Evolutionary conservation across 805 yeast genomes (phyloP).

Genomic region (Tetrapisispora taiwanensis): DNA sequence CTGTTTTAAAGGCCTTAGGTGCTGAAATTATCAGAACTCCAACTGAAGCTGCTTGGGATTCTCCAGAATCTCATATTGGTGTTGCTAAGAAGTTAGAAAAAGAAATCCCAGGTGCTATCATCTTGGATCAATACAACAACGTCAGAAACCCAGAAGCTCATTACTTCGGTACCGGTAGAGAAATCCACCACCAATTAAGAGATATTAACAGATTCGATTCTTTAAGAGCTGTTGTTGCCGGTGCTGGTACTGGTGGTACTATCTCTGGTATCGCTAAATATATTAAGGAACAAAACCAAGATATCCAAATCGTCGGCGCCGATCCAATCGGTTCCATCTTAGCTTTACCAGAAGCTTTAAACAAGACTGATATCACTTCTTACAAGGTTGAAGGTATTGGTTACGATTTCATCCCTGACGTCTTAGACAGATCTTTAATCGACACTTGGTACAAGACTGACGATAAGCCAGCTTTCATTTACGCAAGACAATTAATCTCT

Average conservation of each 20-base stretch:
- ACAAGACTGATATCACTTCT: constrained; percentile 40
- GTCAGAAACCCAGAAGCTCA: constrained; percentile 76
- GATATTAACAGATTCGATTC: constrained; percentile 36
- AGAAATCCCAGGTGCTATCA: constrained; percentile 77
- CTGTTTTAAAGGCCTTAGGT: constrained; percentile 79
- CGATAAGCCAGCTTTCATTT: constrained; percentile 66
- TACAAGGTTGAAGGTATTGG: constrained; percentile 89
- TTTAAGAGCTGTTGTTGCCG: constrained; percentile 69
- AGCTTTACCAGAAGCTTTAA: constrained; percentile 67
- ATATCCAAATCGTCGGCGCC: constrained; percentile 61
- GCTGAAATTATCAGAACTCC: constrained; percentile 89
- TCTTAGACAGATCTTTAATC: constrained; percentile 51
- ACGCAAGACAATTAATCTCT: constrained; percentile 70
- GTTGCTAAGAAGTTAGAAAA: constrained; percentile 71
- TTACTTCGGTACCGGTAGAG: constrained; percentile 74
- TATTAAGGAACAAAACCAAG: constrained; percentile 58
- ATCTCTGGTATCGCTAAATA: constrained; percentile 72
- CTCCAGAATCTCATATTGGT: constrained; percentile 86
- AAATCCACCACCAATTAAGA: constrained; percentile 71
- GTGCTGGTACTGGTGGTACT: constrained; percentile 94
- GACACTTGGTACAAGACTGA: constrained; percentile 83
- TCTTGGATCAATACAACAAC: constrained; percentile 75
- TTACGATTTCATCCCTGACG: constrained; percentile 80
- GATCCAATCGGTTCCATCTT: constrained; percentile 83
- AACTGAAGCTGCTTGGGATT: constrained; percentile 86